Evolutionary conservation across 1,139 yeast genomes (phyloP), one percentile per base, ranked within the genome.

Genomic region (Debaryomycetaceae sp.): DNA sequence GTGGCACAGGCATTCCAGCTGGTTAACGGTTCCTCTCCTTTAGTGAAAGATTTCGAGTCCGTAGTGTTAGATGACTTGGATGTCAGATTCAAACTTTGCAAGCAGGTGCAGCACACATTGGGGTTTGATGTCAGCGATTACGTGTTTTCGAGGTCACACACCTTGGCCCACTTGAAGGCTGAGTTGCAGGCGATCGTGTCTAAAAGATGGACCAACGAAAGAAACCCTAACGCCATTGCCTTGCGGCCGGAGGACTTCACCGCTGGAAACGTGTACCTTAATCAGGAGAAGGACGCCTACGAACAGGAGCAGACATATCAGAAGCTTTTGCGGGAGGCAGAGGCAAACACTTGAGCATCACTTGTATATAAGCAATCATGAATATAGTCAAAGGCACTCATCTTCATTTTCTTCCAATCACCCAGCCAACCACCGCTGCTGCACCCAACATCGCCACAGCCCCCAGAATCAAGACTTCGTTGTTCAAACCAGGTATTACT

Each of bases 71-170:
- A 59, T 28, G 79, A 82, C 47, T 62, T 84, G 36, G 43, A 55
- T n/a, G 51, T 62, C 35, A 70, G 94, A 48, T 84, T 86, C 48
- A 48, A 59, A 17, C 63, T 77, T 29, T 52, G 77, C 25, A 83
- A 82, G 51, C 45, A 49, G 16, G 61, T 85, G 28, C 88, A 82
- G 50, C 56, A 62, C 31, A 53, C 58, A 18, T 72, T 85, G 35
- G 83, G 89, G 6, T 61, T 80, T 34, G 65, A 75, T 23, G 67
- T 88, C 16, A 80, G 83, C 23, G 96, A 88, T 53, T 65, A 65
- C 35, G 58, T 68, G 25, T 53, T 85, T 16, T 62, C 85, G 3
- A 59, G 62, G 36, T 48, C 80, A 8, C 67, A 62, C 38, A 61
- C 68, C 10, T 71, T 78, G 15, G 47, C 49, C 2, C 63, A 58